These are phyloP conservation scores for Phytomonas sp. DNA, from an alignment of 208 protist genomes.

Conservation along the genomic window DNA sequence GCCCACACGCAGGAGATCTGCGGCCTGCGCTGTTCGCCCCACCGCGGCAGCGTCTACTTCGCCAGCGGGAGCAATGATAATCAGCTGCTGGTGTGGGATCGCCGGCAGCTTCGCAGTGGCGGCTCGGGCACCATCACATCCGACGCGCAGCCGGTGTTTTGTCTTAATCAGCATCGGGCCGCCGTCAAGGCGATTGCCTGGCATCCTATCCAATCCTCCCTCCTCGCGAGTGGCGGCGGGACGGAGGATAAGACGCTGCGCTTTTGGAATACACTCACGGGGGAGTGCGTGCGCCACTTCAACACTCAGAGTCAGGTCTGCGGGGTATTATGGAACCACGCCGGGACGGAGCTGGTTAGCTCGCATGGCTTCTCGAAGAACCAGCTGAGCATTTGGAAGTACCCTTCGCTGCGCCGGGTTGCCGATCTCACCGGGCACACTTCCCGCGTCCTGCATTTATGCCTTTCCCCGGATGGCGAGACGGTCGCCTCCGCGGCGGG, in stretches of 20 bases:
- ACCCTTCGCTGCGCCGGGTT: conserved; percentile 95
- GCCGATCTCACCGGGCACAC: conserved; percentile 97
- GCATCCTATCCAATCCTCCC: conserved; percentile 92
- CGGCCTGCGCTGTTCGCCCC: conserved; percentile 92
- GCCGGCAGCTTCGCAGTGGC: conserved; percentile 17
- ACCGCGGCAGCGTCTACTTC: conserved; percentile 76
- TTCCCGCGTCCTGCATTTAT: conserved; percentile 96
- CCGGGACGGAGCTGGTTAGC: conserved; percentile 95
- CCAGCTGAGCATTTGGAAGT: conserved; percentile 98
- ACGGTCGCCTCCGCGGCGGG: conserved; percentile 96
- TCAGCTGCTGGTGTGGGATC: conserved; percentile 95
- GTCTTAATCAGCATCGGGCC: conserved; percentile 90
- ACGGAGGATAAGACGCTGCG: conserved; percentile 96
- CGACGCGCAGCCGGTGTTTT: conserved; percentile 61
- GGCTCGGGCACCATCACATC: conserved; percentile 5
- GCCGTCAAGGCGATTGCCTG: conserved; percentile 99
- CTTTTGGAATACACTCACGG: conserved; percentile 97
- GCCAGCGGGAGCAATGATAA: conserved; percentile 99
- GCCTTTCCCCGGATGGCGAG: conserved; percentile 94
- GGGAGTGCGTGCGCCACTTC: conserved; percentile 89
- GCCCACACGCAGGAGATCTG: conserved; percentile 95
- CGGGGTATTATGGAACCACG: conserved; percentile 92
- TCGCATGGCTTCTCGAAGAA: conserved; percentile 98
- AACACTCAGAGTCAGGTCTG: conserved; percentile 97
- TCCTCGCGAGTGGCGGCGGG: conserved; percentile 97